Base-by-base conservation (phyloP, 1,284 basidiomycete genomes). In the Boletus subluridellus region DNA sequence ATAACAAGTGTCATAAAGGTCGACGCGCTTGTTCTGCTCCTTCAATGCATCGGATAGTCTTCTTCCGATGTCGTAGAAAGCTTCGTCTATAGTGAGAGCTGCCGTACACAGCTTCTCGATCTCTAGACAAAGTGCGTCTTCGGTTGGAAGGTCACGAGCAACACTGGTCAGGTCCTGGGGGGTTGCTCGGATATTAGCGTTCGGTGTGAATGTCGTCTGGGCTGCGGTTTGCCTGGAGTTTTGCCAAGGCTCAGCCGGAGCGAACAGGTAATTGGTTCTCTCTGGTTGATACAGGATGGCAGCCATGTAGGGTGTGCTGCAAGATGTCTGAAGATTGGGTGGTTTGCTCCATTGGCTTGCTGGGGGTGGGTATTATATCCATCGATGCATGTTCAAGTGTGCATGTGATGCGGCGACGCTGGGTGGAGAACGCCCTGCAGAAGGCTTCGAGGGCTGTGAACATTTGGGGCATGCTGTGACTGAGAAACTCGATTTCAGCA, bases 51-150 rank as follows among this genome's bases (percentile, higher is more conserved):
- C 48, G 9, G 64, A 52, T 7, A 65, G 39, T 12, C 17, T 52
- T 47, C 49, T 55, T 34, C 45, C 55, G 15, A 68, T 59, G 21
- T 57, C 35, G 12, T 47, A 57, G 50, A 66, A 66, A 4, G 66
- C 46, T 17, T 55, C 17, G 17, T 69, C 65, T 28, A 66, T 67
- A n/a, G 26, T 10, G 17, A 66, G 59, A 11, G 65, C 54, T 9
- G 62, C 65, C 3, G 7, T 38, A 35, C 58, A 65, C 12, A 68
- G 24, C 38, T 38, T 50, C 17, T 63, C 57, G 21, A 66, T 68
- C 15, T 66, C 65, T 8, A 55, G 35, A 30, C 37, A 51, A 32
- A 68, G 59, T 1, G 42, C 52, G 10, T 68, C 54, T 48, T 66
- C 59, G 1, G 49, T 46, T 3, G 64, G 56, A 42, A 62, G 57